Percentiles rank a stretch among this genome's conserved stretches.
These are phyloP conservation scores for Mycena indigotica DNA, from an alignment of 768 basidiomycete species.

Conservation along the genomic window DNA sequence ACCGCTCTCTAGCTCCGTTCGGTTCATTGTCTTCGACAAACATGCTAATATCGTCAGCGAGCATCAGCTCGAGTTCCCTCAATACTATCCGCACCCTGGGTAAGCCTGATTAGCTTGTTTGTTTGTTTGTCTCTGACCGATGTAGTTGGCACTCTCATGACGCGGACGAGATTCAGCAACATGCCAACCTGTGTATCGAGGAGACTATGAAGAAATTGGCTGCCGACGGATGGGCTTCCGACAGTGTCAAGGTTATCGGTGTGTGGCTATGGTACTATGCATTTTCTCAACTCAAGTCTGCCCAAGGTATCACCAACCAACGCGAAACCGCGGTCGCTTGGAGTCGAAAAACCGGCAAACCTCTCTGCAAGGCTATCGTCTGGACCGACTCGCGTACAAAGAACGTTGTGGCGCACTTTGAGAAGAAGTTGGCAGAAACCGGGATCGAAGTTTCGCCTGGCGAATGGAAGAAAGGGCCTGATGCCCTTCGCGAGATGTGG, in stretches of 20 bases:
- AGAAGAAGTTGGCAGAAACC: constrained; percentile 65
- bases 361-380: constrained; percentile 87
- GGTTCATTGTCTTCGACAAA: constrained; percentile 90
- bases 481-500: constrained; percentile 72
- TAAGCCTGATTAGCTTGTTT: constrained; percentile 31
- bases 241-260: constrained; percentile 93
- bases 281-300: constrained; percentile 16
- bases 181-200: constrained; percentile 75
- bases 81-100: constrained; percentile 91
- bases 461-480: constrained; percentile 68
- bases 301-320: constrained; percentile 90
- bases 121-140: constrained; percentile 8
- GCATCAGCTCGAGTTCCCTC: constrained; percentile 91
- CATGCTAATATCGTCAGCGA: constrained; percentile 86
- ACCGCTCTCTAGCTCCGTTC: constrained; percentile 64
- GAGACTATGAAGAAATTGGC: constrained; percentile 73
- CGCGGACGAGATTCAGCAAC: constrained; percentile 75
- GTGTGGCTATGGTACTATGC: constrained; percentile 31
- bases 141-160: constrained; percentile 95
- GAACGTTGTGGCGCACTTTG: constrained; percentile 77
- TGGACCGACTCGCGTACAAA: constrained; percentile 97
- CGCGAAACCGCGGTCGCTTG: constrained; percentile 94
- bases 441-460: constrained; percentile 76
- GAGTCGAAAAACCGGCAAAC: constrained; percentile 88
- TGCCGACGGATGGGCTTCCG: constrained; percentile 71